These are phyloP conservation scores for Diaporthe velutina DNA, from an alignment of 2,329 filamentous ascomycete genomes.

Conservation along the genomic window DNA sequence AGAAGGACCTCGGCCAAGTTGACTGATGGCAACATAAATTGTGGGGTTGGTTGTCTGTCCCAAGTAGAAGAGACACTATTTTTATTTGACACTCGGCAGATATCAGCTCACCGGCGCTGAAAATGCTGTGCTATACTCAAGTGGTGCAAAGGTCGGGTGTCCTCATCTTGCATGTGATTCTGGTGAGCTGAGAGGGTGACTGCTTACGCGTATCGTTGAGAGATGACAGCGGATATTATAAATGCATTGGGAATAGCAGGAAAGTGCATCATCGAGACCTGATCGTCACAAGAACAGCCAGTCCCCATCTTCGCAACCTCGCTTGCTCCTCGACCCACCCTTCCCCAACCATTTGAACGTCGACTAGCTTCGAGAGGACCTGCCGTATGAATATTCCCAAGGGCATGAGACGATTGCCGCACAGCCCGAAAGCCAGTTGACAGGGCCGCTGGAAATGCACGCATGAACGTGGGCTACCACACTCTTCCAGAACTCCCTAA, in stretches of 20 bases:
- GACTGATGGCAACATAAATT: not conserved
- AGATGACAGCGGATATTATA: not conserved
- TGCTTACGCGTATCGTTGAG: not conserved
- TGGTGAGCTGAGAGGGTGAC: not conserved
- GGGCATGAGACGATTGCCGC: not conserved
- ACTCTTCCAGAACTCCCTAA: no score
- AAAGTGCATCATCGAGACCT: not conserved
- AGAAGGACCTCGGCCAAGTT: slow-evolving; percentile 4
- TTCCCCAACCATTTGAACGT: not conserved
- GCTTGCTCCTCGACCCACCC: not conserved
- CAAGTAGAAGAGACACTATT: not conserved
- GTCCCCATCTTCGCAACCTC: not conserved
- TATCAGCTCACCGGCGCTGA: not conserved
- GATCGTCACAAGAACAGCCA: not conserved
- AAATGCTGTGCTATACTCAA: not conserved
- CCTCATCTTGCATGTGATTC: not conserved
- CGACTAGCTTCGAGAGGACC: not conserved
- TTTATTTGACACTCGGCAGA: not conserved
- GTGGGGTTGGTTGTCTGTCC: slow-evolving; percentile 1
- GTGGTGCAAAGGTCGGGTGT: no score
- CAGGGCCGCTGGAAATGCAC: not conserved
- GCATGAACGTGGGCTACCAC: no score
- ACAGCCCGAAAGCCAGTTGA: not conserved
- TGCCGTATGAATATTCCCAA: not conserved
- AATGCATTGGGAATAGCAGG: not conserved